Conservation (phyloP, 306 rosid genomes). For the Acacia melanoxylon region DNA sequence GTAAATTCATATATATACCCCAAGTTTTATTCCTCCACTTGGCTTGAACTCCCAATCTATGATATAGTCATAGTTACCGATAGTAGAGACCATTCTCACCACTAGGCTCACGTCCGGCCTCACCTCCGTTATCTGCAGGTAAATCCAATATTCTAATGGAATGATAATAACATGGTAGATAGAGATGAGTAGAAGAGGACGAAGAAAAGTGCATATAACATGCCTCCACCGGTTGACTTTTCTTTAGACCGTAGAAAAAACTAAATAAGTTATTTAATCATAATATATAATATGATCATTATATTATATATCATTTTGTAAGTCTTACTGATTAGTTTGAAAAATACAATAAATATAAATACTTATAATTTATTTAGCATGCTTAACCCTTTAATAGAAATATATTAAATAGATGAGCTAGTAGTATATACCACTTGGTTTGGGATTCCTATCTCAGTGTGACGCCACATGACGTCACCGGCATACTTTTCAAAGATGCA, state of each 20-base stretch:
- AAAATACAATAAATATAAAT: too few relatives aligned
- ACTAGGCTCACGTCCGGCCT: slow-evolving; percentile 37
- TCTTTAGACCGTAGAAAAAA: too few relatives aligned
- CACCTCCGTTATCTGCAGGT: slow-evolving; percentile 10
- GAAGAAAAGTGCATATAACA: too few relatives aligned
- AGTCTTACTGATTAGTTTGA: too few relatives aligned
- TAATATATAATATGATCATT: too few relatives aligned
- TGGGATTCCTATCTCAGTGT: slow-evolving; percentile 32
- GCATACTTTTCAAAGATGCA: slow-evolving; percentile 42
- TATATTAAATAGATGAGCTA: too few relatives aligned
- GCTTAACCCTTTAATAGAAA: too few relatives aligned
- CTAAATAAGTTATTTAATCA: too few relatives aligned
- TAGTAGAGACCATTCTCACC: slow-evolving; percentile 37
- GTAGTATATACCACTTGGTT: background rate
- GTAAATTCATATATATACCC: slow-evolving; percentile 6
- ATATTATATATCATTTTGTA: too few relatives aligned
- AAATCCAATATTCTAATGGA: background rate
- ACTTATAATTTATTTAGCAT: too few relatives aligned
- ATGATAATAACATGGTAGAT: background rate
- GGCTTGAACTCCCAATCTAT: slow-evolving; percentile 50
- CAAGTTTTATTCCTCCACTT: slow-evolving; percentile 43
- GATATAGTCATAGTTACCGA: slow-evolving; percentile 44
- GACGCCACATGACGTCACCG: slow-evolving; percentile 42
- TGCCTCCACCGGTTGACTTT: too few relatives aligned
- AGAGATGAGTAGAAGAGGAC: background rate